Percentiles rank a stretch among this genome's conserved stretches.
These are phyloP conservation scores for Picochlorum sp. DNA, from an alignment of 139 green algal species.

Conservation along the genomic window DNA sequence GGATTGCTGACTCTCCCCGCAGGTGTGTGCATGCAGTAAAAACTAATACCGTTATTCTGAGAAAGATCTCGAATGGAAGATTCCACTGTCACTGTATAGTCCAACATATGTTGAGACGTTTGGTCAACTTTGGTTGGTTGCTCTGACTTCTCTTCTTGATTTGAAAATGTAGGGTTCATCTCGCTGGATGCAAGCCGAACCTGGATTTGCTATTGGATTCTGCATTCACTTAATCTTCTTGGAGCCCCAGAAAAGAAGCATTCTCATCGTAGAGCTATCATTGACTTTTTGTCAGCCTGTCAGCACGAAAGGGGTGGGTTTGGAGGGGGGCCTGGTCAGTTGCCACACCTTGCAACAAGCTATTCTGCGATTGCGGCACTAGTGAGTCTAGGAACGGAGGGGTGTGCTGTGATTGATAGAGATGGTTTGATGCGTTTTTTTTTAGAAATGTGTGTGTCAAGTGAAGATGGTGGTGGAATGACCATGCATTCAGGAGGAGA, in stretches of 20 bases:
- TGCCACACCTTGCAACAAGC: constrained; percentile 87
- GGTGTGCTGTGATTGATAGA: constrained; percentile 46
- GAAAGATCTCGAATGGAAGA: too few relatives aligned
- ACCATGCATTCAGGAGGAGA: constrained; percentile 88
- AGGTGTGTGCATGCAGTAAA: too few relatives aligned
- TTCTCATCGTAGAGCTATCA: constrained; percentile 24
- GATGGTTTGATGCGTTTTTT: constrained; percentile 54
- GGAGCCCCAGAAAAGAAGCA: neutral
- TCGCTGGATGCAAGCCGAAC: constrained; percentile 68
- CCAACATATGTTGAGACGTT: too few relatives aligned
- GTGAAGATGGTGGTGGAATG: constrained; percentile 61
- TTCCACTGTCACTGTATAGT: too few relatives aligned
- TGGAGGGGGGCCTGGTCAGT: constrained; percentile 76
- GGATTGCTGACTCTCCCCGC: too few relatives aligned
- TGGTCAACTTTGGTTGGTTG: neutral
- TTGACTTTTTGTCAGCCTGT: constrained; percentile 56
- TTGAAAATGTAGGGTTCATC: constrained; percentile 29
- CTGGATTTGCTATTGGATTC: constrained; percentile 89
- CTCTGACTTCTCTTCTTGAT: neutral
- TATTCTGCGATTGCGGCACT: constrained; percentile 78
- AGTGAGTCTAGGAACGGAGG: constrained; percentile 66
- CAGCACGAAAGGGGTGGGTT: constrained; percentile 75
- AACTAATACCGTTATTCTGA: too few relatives aligned
- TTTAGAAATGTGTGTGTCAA: constrained; percentile 49
- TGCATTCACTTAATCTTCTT: constrained; percentile 80